Conservation (phyloP, 208 protist genomes). For the Vickermania spadyakhi region DNA sequence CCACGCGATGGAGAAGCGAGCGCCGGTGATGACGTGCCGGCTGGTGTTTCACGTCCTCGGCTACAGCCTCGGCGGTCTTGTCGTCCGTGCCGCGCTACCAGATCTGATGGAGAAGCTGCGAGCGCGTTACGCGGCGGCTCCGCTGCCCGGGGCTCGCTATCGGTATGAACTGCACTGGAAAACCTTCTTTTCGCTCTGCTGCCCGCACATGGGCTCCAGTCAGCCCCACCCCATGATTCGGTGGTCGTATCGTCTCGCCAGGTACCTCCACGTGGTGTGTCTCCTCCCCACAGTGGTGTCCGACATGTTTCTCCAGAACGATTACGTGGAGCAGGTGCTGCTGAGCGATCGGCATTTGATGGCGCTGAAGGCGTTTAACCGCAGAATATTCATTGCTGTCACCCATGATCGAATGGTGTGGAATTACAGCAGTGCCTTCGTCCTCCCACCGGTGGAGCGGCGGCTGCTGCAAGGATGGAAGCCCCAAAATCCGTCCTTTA, state of each 20-base stretch:
- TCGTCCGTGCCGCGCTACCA: constrained; percentile 17
- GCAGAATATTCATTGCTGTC: neutral
- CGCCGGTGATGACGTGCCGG: too few species aligned
- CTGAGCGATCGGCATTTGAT: neutral
- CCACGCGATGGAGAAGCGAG: too few species aligned
- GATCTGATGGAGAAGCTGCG: constrained; percentile 1
- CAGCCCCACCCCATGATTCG: neutral
- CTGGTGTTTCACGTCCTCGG: neutral
- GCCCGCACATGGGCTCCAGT: constrained; percentile 10
- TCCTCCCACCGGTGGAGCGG: neutral
- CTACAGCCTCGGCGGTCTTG: constrained; percentile 17
- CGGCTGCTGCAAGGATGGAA: neutral
- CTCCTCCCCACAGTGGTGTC: neutral
- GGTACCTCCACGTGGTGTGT: neutral
- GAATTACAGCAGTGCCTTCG: neutral
- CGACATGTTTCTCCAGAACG: neutral
- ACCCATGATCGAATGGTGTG: neutral
- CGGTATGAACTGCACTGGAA: constrained; percentile 11
- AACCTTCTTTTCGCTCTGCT: constrained; percentile 14
- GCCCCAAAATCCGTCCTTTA: neutral
- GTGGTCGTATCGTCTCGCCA: neutral
- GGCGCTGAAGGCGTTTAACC: neutral
- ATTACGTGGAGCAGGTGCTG: neutral
- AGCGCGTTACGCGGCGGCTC: neutral
- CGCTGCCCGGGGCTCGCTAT: neutral